A percentile compares a stretch with the other conserved stretches of the same genome.
These are phyloP conservation scores for Neurospora tetrasperma DNA, from an alignment of 495 filamentous ascomycete species.

Conservation along the genomic window DNA sequence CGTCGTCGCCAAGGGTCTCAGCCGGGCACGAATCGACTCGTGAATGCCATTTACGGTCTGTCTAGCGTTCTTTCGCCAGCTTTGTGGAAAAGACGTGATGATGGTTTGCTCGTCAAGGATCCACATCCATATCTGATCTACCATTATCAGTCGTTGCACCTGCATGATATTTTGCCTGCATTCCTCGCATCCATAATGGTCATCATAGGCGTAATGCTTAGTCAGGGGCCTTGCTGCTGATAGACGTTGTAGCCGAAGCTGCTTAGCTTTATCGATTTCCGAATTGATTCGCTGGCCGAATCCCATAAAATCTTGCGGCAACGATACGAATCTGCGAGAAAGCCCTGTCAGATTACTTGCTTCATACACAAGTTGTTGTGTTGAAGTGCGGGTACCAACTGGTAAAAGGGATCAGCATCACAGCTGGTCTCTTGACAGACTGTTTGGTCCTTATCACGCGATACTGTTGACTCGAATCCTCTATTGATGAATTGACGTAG, in stretches of 20 bases:
- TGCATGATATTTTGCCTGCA: slow-evolving; percentile 23
- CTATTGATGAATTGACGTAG: slow-evolving; percentile 45
- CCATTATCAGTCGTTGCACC: slow-evolving; percentile 61
- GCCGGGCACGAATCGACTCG: slow-evolving; percentile 39
- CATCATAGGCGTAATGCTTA: background rate
- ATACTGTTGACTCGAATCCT: background rate
- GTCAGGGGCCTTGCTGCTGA: background rate
- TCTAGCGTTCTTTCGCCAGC: slow-evolving; percentile 33
- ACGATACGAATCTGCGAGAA: background rate
- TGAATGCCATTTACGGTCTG: slow-evolving; percentile 55
- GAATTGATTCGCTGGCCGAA: background rate
- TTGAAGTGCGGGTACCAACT: background rate
- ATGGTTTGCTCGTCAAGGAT: slow-evolving; percentile 54
- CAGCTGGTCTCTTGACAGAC: background rate
- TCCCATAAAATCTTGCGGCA: background rate
- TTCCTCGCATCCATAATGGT: background rate
- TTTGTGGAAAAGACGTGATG: slow-evolving; percentile 58
- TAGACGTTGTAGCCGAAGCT: background rate
- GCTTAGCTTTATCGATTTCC: background rate
- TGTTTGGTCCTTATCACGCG: background rate
- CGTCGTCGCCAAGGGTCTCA: slow-evolving; percentile 25
- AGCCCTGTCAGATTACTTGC: background rate
- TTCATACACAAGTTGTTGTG: background rate
- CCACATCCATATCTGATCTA: slow-evolving; percentile 71
- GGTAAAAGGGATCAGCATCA: background rate